Conservation (phyloP, 352 stramenopile species). For the Phytophthora pinifolia region DNA sequence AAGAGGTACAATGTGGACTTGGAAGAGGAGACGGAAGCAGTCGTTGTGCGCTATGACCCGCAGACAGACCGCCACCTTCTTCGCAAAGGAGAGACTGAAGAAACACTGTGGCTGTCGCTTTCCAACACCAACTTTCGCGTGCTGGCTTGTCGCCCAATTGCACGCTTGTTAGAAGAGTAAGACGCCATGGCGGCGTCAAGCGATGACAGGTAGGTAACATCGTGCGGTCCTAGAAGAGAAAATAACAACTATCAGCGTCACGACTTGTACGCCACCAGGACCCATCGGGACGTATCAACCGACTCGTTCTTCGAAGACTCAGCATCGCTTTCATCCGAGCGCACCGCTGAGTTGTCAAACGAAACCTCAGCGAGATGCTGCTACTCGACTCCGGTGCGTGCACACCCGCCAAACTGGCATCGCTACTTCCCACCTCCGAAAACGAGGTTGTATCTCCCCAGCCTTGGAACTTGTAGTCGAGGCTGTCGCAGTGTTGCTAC, state of each 20-base stretch:
- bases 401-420: slow-evolving; percentile 15
- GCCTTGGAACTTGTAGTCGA: slow-evolving; percentile 7
- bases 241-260: neutral
- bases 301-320: slow-evolving; percentile 8
- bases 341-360: slow-evolving; percentile 4
- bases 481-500: slow-evolving; percentile 1
- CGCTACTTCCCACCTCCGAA: slow-evolving; percentile 2
- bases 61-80: slow-evolving; percentile 44
- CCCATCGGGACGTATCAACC: slow-evolving; percentile 3
- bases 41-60: slow-evolving; percentile 46
- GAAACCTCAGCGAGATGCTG: neutral
- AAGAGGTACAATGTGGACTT: slow-evolving; percentile 39
- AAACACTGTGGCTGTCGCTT: slow-evolving; percentile 53
- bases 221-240: slow-evolving; percentile 7
- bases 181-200: neutral
- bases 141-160: slow-evolving; percentile 31
- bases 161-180: slow-evolving; percentile 26
- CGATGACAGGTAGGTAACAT: slow-evolving; percentile 12
- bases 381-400: slow-evolving; percentile 14
- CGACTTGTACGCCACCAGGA: neutral
- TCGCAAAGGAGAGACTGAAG: slow-evolving; percentile 42
- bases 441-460: slow-evolving; percentile 7
- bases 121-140: slow-evolving; percentile 51
- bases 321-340: neutral
- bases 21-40: slow-evolving; percentile 51